Conservation (phyloP, 352 stramenopile species). For the Phytopythium vexans region DNA sequence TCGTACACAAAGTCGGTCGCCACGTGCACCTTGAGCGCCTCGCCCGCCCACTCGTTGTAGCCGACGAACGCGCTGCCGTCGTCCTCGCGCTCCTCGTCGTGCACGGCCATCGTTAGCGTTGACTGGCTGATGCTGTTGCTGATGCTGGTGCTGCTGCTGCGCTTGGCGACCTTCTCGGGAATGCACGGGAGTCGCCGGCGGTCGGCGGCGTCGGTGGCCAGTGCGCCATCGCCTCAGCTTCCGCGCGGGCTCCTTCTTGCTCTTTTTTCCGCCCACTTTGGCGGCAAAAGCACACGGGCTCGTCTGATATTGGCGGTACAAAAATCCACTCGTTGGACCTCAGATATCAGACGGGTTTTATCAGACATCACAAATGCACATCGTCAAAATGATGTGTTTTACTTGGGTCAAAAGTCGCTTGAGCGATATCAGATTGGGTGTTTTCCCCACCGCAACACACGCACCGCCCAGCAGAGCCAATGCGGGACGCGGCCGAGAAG, state of each 20-base stretch:
- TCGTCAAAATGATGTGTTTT: too few relatives aligned
- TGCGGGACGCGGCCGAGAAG: too few relatives aligned
- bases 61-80: constrained; percentile 42
- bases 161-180: background rate
- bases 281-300: too few relatives aligned
- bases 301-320: too few relatives aligned
- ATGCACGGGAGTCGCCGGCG: background rate
- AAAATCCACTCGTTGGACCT: too few relatives aligned
- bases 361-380: too few relatives aligned
- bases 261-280: constrained; percentile 7
- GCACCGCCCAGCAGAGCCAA: too few relatives aligned
- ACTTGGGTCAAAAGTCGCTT: too few relatives aligned
- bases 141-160: background rate
- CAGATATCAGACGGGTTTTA: too few relatives aligned
- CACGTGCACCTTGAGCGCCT: constrained; percentile 48
- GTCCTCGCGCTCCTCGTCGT: constrained; percentile 5
- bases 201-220: background rate
- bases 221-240: background rate
- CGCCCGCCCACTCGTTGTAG: constrained; percentile 74
- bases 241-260: constrained; percentile 5
- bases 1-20: constrained; percentile 85
- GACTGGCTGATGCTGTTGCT: background rate
- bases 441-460: too few relatives aligned
- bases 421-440: too few relatives aligned
- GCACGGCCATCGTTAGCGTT: constrained; percentile 1